Conservation (phyloP, 169 alveolate genomes). For the Eimeria sp. region DNA sequence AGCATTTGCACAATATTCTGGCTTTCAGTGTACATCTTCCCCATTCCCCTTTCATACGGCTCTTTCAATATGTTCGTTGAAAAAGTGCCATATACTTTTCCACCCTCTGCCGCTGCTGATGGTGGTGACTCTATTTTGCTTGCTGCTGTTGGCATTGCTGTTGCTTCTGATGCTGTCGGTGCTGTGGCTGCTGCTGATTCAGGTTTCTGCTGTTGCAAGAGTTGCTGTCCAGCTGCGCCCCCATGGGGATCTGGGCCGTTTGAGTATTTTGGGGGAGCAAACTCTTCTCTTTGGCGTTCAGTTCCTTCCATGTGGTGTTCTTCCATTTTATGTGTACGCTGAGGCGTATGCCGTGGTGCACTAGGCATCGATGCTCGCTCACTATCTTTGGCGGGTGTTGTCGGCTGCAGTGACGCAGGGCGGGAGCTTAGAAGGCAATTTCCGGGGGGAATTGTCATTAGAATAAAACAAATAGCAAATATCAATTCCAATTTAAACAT, state of each 20-base stretch:
- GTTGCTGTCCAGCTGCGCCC: background rate
- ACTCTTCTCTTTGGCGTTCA: background rate
- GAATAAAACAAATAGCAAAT: background rate
- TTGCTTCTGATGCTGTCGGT: background rate
- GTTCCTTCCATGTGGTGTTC: background rate
- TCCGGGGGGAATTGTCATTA: background rate
- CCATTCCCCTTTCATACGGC: background rate
- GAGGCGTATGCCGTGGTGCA: background rate
- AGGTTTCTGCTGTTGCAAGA: background rate
- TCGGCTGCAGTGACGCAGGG: background rate
- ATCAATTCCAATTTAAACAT: background rate
- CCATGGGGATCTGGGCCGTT: background rate
- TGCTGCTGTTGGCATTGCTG: background rate
- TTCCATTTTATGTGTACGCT: background rate
- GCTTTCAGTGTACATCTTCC: background rate
- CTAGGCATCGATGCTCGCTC: background rate
- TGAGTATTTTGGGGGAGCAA: background rate
- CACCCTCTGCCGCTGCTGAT: conserved; percentile 3
- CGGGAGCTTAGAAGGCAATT: background rate
- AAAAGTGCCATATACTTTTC: background rate
- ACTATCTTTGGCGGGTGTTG: background rate
- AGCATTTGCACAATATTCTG: background rate
- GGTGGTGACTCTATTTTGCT: background rate
- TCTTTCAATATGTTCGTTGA: too few species aligned
- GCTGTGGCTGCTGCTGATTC: background rate